Evolutionary conservation across 1,139 yeast species (phyloP).

Genomic region (Debaryomycetaceae sp.): DNA sequence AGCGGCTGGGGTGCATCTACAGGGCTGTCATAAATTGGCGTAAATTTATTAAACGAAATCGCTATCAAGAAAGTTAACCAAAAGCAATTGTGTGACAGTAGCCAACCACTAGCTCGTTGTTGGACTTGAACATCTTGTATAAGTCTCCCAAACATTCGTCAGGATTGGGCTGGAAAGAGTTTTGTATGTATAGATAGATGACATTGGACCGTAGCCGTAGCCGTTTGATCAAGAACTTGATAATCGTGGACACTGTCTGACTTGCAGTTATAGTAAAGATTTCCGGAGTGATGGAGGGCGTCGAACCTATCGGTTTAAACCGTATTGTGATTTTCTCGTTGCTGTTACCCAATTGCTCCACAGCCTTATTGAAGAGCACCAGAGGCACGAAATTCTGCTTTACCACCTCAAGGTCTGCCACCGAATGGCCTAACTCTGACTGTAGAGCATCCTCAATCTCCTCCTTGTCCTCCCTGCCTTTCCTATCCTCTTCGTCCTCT

Average conservation of each 20-base stretch:
- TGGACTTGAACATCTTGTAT: slow-evolving; percentile 40
- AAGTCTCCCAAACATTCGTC: slow-evolving; percentile 54
- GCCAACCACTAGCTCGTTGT: slow-evolving; percentile 50
- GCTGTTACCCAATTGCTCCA: not conserved
- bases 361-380: slow-evolving; percentile 1
- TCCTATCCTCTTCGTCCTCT: slow-evolving; percentile 5
- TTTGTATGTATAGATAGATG: slow-evolving; percentile 47
- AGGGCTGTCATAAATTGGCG: too few species aligned
- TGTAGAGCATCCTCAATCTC: slow-evolving; percentile 6
- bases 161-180: slow-evolving; percentile 59
- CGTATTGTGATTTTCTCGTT: slow-evolving; percentile 36
- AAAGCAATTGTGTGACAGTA: slow-evolving; percentile 59
- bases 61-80: slow-evolving; percentile 43
- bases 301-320: slow-evolving; percentile 59
- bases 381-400: not conserved
- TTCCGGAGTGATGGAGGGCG: slow-evolving; percentile 46
- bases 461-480: slow-evolving; percentile 2
- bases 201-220: slow-evolving; percentile 26
- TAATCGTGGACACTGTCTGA: slow-evolving; percentile 46
- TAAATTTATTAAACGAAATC: too few species aligned
- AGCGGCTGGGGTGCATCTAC: too few species aligned
- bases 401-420: not conserved
- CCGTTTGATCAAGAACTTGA: slow-evolving; percentile 42
- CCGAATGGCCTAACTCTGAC: slow-evolving; percentile 7
- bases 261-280: slow-evolving; percentile 46